phyloP scores from a whole-genome alignment of 208 protist species.

The Spongospora subterranea region DNA sequence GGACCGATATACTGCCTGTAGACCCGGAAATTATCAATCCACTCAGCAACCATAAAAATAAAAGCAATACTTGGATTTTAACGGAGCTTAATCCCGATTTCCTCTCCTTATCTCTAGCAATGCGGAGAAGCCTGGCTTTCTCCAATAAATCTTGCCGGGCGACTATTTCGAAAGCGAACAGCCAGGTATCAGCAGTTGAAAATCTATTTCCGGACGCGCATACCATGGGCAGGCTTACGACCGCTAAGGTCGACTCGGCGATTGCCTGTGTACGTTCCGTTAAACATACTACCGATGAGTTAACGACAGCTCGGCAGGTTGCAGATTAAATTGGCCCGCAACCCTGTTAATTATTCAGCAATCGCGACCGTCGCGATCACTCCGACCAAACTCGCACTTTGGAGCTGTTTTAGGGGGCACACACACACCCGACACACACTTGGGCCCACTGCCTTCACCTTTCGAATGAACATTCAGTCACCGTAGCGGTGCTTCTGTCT shows the following conservation, averaged over 20 bases:
- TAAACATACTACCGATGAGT: not conserved
- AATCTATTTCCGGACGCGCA: too few species aligned
- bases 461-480: too few species aligned
- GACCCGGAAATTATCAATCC: not conserved
- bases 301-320: not conserved
- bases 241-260: slow-evolving; percentile 29
- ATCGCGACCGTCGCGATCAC: too few species aligned
- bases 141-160: not conserved
- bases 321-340: too few species aligned
- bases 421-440: too few species aligned
- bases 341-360: too few species aligned
- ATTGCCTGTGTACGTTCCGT: not conserved
- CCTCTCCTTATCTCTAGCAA: not conserved
- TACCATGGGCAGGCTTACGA: not conserved
- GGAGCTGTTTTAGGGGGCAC: too few species aligned
- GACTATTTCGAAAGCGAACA: not conserved
- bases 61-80: slow-evolving; percentile 3
- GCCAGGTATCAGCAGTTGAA: too few species aligned
- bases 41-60: too few species aligned
- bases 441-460: too few species aligned
- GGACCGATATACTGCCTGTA: slow-evolving; percentile 13
- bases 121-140: not conserved
- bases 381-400: too few species aligned
- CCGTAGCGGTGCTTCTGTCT: too few species aligned
- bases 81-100: not conserved